Evolutionary conservation across 1,284 basidiomycete genomes (phyloP).

Genomic region (Irpex rosettiformis): DNA sequence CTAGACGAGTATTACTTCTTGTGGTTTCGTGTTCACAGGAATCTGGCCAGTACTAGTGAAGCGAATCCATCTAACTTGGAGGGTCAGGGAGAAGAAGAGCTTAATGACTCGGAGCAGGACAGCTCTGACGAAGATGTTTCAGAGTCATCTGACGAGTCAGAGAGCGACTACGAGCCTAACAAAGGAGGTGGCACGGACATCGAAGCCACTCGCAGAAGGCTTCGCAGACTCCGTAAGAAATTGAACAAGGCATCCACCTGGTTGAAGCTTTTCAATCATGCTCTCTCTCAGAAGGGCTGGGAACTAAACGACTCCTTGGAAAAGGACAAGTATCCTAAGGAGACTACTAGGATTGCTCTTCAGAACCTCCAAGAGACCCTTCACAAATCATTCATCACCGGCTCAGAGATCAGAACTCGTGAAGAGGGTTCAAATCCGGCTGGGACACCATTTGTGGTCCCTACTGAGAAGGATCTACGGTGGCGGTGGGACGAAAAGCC

Average conservation of each 20-base stretch:
- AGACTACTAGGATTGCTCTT: background rate
- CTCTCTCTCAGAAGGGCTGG: background rate
- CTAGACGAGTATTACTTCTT: background rate
- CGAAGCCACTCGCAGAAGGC: too few relatives aligned
- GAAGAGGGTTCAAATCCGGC: background rate
- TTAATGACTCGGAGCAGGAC: background rate
- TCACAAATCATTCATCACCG: background rate
- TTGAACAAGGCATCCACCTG: background rate
- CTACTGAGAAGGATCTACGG: too few relatives aligned
- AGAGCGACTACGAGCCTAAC: too few relatives aligned
- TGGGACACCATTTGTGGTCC: too few relatives aligned
- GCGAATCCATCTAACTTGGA: background rate
- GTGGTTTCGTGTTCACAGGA: background rate
- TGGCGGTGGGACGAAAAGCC: too few relatives aligned
- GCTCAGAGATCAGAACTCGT: background rate
- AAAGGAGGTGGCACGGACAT: too few relatives aligned
- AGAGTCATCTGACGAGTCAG: too few relatives aligned
- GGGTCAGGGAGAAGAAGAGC: background rate
- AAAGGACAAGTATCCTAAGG: background rate
- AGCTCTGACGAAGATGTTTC: too few relatives aligned
- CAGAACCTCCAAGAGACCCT: background rate
- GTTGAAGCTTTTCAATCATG: background rate
- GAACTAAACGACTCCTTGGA: background rate
- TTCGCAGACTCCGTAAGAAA: too few relatives aligned
- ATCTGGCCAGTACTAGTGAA: background rate